phyloP scores from a whole-genome alignment of 2,329 filamentous ascomycete genomes.

The Tolypocladium ovalisporum region DNA sequence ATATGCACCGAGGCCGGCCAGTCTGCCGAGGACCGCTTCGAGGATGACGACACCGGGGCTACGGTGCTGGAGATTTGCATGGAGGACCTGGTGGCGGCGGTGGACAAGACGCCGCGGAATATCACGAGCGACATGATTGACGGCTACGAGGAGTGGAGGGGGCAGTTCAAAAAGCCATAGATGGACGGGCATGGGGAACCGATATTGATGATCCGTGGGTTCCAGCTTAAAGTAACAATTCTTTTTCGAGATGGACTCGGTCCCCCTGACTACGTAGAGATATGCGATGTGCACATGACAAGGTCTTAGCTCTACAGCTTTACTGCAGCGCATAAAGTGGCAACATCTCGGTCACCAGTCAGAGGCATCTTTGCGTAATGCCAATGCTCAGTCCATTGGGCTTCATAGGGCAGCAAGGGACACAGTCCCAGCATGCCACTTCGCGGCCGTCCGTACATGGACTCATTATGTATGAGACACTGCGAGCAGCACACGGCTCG shows the following conservation, averaged over 20 bases:
- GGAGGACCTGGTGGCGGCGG: constrained; percentile 31
- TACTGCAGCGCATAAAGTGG: neutral
- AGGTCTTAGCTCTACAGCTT: neutral
- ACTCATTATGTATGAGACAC: constrained; percentile 4
- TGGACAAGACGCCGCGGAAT: constrained; percentile 38
- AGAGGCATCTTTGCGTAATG: neutral
- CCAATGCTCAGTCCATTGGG: neutral
- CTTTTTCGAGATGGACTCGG: too few relatives aligned
- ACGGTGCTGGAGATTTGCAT: constrained; percentile 25
- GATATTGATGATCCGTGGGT: neutral
- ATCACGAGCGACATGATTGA: constrained; percentile 49
- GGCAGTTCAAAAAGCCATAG: constrained; percentile 20
- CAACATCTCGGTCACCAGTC: neutral
- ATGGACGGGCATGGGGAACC: neutral
- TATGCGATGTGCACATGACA: too few relatives aligned
- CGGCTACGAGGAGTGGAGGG: constrained; percentile 47
- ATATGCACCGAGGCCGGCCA: constrained; percentile 36
- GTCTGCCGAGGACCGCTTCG: constrained; percentile 27
- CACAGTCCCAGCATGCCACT: neutral
- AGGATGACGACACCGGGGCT: constrained; percentile 15
- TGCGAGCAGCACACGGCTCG: neutral
- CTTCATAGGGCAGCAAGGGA: neutral
- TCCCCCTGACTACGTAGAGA: too few relatives aligned
- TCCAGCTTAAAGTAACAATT: too few relatives aligned
- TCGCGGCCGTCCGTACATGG: neutral